These are phyloP conservation scores for Allomyces macrogynus DNA, from an alignment of 192 early-diverging fungal species.

Conservation along the genomic window DNA sequence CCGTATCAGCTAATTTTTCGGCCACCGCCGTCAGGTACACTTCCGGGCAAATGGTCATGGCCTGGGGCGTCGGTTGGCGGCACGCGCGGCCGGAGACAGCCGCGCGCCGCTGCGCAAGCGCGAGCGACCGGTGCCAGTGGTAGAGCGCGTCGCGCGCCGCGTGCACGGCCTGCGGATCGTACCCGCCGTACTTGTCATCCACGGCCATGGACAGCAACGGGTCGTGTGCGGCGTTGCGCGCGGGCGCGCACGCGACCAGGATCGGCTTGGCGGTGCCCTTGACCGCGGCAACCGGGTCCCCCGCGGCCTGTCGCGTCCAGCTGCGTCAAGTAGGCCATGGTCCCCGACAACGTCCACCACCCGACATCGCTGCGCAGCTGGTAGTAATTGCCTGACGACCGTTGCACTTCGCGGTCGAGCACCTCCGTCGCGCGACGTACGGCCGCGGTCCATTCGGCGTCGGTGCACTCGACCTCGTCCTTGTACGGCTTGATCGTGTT, in stretches of 20 bases:
- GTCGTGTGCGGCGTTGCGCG: too few species aligned
- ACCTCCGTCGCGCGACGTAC: constrained; percentile 50
- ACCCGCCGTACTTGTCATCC: constrained; percentile 1
- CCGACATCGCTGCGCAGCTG: constrained; percentile 55
- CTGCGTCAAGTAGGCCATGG: constrained; percentile 19
- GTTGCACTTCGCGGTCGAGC: constrained; percentile 57
- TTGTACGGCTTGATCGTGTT: constrained; percentile 99
- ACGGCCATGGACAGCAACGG: too few species aligned
- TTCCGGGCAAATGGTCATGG: constrained; percentile 87
- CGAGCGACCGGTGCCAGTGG: constrained; percentile 52
- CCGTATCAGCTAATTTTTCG: constrained; percentile 79
- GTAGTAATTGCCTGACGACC: constrained; percentile 43
- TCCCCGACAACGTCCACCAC: constrained; percentile 57
- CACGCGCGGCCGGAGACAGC: constrained; percentile 68
- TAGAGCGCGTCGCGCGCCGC: constrained; percentile 62
- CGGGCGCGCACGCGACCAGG: too few species aligned
- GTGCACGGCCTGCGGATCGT: constrained; percentile 44
- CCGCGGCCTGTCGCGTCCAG: too few species aligned
- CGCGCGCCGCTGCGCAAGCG: constrained; percentile 58
- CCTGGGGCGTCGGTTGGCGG: constrained; percentile 32
- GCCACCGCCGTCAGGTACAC: constrained; percentile 76
- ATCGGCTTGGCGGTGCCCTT: too few species aligned
- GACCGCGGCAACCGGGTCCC: too few species aligned
- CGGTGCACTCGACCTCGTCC: constrained; percentile 86
- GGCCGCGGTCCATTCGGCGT: constrained; percentile 81